Conservation (phyloP, 1,284 basidiomycete genomes). For the Ganoderma lucidum region DNA sequence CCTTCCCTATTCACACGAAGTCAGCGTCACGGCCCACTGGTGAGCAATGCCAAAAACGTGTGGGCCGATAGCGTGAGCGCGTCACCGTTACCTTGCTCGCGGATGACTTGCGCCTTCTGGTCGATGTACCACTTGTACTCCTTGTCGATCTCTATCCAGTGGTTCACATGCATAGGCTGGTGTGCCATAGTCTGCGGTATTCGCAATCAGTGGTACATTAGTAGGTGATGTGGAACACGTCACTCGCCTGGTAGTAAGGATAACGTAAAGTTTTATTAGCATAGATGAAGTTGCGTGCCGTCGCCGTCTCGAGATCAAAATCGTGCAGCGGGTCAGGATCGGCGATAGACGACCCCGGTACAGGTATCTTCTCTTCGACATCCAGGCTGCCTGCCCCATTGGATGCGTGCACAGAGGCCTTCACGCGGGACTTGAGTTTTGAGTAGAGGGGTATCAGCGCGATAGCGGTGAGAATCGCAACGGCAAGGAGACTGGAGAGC, state of each 20-base stretch:
- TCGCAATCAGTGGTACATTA: neutral
- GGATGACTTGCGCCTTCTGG: slow-evolving; percentile 47
- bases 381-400: neutral
- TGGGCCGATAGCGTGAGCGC: neutral
- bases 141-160: slow-evolving; percentile 54
- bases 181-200: slow-evolving; percentile 46
- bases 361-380: neutral
- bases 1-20: slow-evolving; percentile 38
- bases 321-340: slow-evolving; percentile 43
- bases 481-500: neutral
- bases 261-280: slow-evolving; percentile 47
- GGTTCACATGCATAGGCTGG: slow-evolving; percentile 49
- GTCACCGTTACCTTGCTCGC: slow-evolving; percentile 40
- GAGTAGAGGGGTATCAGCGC: neutral
- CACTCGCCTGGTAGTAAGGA: slow-evolving; percentile 44
- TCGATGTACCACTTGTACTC: slow-evolving; percentile 49
- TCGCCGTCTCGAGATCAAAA: slow-evolving; percentile 41
- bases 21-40: neutral
- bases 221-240: neutral
- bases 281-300: slow-evolving; percentile 46
- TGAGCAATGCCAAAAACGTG: neutral
- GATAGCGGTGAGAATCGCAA: neutral
- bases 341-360: neutral
- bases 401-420: neutral
- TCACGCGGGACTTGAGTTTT: neutral